Conservation (phyloP, 179 eudicot genomes). For the Heliamphora pulchella region DNA sequence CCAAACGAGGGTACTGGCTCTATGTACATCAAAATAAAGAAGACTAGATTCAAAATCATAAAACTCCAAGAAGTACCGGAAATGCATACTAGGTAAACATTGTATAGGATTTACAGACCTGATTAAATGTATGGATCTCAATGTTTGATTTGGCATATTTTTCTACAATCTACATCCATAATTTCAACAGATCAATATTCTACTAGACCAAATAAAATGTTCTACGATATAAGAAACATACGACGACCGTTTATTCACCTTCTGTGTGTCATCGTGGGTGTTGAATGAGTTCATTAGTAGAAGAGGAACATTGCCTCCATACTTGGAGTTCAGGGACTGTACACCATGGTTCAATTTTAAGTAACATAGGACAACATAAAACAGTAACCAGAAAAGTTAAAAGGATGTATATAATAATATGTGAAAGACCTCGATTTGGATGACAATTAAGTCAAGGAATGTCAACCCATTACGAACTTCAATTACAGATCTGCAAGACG, state of each 20-base stretch:
- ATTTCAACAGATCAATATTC: slow-evolving; percentile 15
- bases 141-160: slow-evolving; percentile 64
- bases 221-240: neutral
- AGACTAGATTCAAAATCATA: slow-evolving; percentile 1
- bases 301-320: slow-evolving; percentile 90
- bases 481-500: slow-evolving; percentile 69
- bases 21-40: slow-evolving; percentile 24
- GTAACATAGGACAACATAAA: neutral
- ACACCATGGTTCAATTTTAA: slow-evolving; percentile 15
- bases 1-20: slow-evolving; percentile 98
- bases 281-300: slow-evolving; percentile 97
- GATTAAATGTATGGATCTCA: slow-evolving; percentile 91
- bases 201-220: slow-evolving; percentile 7
- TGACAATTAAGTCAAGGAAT: slow-evolving; percentile 84
- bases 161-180: slow-evolving; percentile 65
- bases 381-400: neutral
- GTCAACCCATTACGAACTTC: slow-evolving; percentile 95
- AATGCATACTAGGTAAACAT: neutral
- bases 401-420: neutral
- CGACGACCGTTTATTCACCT: slow-evolving; percentile 36
- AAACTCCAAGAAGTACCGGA: neutral
- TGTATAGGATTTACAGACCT: slow-evolving; percentile 40
- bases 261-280: slow-evolving; percentile 91
- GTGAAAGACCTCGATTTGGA: slow-evolving; percentile 71
- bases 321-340: slow-evolving; percentile 68